A percentile compares a stretch with the other conserved stretches of the same genome.
Evolutionary conservation across 306 rosid genomes (phyloP).

Genomic region (Cucurbita pepo): DNA sequence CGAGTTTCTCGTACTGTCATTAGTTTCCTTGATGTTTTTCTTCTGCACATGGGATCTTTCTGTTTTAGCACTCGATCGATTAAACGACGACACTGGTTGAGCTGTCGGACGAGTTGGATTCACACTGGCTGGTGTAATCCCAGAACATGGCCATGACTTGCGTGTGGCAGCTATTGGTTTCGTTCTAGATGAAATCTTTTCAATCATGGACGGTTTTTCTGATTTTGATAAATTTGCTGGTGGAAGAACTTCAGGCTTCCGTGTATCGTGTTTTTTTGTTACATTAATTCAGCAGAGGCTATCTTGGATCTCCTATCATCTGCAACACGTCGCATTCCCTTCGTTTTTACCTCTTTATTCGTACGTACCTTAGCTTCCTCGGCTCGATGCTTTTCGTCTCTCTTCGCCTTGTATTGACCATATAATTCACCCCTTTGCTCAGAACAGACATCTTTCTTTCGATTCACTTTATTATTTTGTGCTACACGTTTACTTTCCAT

Average conservation of each 20-base stretch:
- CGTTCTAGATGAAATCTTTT: conserved; percentile 37
- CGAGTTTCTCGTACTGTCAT: conserved; percentile 18
- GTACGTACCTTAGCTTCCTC: conserved; percentile 41
- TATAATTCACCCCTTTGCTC: conserved; percentile 69
- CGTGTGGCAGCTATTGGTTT: conserved; percentile 61
- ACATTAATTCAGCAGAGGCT: conserved; percentile 31
- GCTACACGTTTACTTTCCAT: conserved; percentile 47
- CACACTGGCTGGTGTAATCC: conserved; percentile 44
- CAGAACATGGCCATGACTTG: conserved; percentile 80
- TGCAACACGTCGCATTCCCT: conserved; percentile 45
- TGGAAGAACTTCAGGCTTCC: conserved; percentile 35
- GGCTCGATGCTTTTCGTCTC: conserved; percentile 66
- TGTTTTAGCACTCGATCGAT: conserved; percentile 28
- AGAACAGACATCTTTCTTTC: conserved; percentile 30
- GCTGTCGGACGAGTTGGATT: conserved; percentile 46
- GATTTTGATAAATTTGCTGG: conserved; percentile 32
- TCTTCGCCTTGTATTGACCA: conserved; percentile 70
- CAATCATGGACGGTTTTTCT: conserved; percentile 28
- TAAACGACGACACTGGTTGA: conserved; percentile 27
- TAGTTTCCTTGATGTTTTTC: conserved; percentile 48
- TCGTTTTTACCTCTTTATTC: conserved; percentile 53
- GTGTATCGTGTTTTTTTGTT: conserved; percentile 24
- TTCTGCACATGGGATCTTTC: conserved; percentile 41
- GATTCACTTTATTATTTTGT: conserved; percentile 39
- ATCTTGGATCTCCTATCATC: conserved; percentile 65